These are phyloP conservation scores for Fagopyrum esculentum DNA, from an alignment of 148 eudicot genomes.

Conservation along the genomic window DNA sequence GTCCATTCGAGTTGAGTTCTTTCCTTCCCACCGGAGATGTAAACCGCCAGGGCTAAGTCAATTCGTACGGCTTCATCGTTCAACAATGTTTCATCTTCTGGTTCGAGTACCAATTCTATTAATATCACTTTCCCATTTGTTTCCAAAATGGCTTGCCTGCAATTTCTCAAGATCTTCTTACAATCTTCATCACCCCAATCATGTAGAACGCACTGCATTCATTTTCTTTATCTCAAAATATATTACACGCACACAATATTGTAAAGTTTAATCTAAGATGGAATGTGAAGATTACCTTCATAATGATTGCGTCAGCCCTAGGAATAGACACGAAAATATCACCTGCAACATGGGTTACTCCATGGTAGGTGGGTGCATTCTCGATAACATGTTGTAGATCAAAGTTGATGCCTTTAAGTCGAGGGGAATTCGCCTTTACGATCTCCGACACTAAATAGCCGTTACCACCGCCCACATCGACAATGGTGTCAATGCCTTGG, in stretches of 20 bases:
- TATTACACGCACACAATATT: too few relatives aligned
- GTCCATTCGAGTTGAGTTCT: conserved; percentile 28
- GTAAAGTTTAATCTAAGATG: too few relatives aligned
- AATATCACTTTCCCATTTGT: conserved; percentile 27
- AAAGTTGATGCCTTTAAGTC: too few relatives aligned
- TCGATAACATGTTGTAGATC: too few relatives aligned
- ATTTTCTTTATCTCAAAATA: too few relatives aligned
- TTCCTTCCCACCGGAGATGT: conserved; percentile 27
- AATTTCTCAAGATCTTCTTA: conserved; percentile 26
- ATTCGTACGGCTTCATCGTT: conserved; percentile 17
- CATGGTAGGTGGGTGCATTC: background rate
- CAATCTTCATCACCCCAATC: conserved; percentile 37
- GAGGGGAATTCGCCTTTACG: too few relatives aligned
- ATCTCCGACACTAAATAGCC: too few relatives aligned
- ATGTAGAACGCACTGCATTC: conserved; percentile 32
- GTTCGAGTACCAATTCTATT: conserved; percentile 22
- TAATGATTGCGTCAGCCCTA: conserved; percentile 41
- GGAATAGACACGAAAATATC: conserved; percentile 59
- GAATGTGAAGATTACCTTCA: background rate
- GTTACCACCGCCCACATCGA: too few relatives aligned
- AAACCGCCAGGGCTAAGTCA: conserved; percentile 25
- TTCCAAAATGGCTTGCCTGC: conserved; percentile 23
- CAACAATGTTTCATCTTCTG: conserved; percentile 20
- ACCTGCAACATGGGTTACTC: conserved; percentile 49
- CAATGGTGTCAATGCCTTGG: too few relatives aligned